These are phyloP conservation scores for Coffea humblotiana DNA, from an alignment of 305 asterid genomes.

Conservation along the genomic window DNA sequence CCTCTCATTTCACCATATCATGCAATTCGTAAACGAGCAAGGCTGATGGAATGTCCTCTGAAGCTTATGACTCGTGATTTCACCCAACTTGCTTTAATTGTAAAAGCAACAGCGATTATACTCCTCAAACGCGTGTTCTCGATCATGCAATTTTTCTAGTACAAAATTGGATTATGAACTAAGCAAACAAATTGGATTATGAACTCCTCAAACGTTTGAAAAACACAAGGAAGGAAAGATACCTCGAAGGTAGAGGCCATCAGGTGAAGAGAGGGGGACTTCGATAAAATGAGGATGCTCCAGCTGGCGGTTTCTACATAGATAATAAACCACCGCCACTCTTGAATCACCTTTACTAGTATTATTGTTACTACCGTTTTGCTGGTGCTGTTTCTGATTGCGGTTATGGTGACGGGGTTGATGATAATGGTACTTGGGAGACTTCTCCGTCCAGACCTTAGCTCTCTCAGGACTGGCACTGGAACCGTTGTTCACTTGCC, in stretches of 20 bases:
- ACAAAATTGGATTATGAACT: no score
- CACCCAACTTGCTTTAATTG: not conserved
- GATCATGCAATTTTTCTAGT: not conserved
- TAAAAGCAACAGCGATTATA: not conserved
- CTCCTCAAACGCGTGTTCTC: not conserved
- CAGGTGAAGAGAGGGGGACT: slow-evolving; percentile 73
- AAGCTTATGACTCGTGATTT: no score
- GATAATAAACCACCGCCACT: slow-evolving; percentile 80
- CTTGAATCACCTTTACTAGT: slow-evolving; percentile 21
- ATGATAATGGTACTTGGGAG: slow-evolving; percentile 32
- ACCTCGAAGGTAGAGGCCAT: slow-evolving; percentile 94
- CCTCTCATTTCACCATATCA: no score
- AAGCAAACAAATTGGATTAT: no score
- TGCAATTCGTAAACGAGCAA: no score
- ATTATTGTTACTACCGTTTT: not conserved
- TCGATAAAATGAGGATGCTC: slow-evolving; percentile 99
- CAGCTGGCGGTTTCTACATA: slow-evolving; percentile 78
- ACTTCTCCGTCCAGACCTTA: slow-evolving; percentile 27
- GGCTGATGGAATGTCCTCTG: no score
- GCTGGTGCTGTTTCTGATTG: slow-evolving; percentile 27
- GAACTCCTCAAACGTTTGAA: no score
- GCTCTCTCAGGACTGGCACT: slow-evolving; percentile 27
- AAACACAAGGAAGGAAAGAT: not conserved
- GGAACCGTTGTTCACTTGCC: slow-evolving; percentile 46
- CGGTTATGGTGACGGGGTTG: not conserved